Conservation (phyloP, 768 basidiomycete species). For the Leccinellum luteum region DNA sequence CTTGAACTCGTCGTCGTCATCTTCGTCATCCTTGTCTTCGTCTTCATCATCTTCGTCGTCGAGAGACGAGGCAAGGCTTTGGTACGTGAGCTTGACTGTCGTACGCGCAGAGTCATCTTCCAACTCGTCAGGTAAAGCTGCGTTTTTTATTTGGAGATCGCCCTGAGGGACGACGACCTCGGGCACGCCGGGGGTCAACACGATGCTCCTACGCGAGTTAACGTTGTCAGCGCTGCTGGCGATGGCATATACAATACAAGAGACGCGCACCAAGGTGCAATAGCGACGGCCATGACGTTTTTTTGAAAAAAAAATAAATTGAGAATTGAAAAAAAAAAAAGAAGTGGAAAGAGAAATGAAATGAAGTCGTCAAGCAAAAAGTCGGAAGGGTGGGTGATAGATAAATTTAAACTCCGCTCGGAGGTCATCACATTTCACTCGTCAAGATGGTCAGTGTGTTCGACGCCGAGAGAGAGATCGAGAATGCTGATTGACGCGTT, state of each 20-base stretch:
- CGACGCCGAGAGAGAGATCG: neutral
- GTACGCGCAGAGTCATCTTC: slow-evolving; percentile 58
- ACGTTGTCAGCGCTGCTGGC: slow-evolving; percentile 4
- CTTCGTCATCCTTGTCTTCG: slow-evolving; percentile 42
- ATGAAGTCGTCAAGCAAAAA: too few species aligned
- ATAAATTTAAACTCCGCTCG: slow-evolving; percentile 47
- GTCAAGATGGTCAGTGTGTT: slow-evolving; percentile 52
- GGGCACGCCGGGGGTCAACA: slow-evolving; percentile 55
- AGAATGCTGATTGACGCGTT: slow-evolving; percentile 7
- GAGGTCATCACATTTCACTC: slow-evolving; percentile 4
- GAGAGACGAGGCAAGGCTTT: slow-evolving; percentile 30
- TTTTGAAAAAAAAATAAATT: slow-evolving; percentile 12
- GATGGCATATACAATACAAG: neutral
- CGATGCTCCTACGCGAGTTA: slow-evolving; percentile 51
- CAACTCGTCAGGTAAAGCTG: slow-evolving; percentile 73
- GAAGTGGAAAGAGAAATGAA: neutral
- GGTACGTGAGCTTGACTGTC: slow-evolving; percentile 65
- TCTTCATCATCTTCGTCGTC: slow-evolving; percentile 44
- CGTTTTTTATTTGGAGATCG: slow-evolving; percentile 80
- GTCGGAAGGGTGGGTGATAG: neutral
- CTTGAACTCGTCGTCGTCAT: slow-evolving; percentile 35
- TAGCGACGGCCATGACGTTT: slow-evolving; percentile 51
- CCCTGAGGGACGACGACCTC: slow-evolving; percentile 56
- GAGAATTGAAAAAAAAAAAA: slow-evolving; percentile 1
- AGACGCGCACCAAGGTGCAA: slow-evolving; percentile 62